These are phyloP conservation scores for Mortierella hygrophila DNA, from an alignment of 192 early-diverging fungal genomes.

Conservation along the genomic window DNA sequence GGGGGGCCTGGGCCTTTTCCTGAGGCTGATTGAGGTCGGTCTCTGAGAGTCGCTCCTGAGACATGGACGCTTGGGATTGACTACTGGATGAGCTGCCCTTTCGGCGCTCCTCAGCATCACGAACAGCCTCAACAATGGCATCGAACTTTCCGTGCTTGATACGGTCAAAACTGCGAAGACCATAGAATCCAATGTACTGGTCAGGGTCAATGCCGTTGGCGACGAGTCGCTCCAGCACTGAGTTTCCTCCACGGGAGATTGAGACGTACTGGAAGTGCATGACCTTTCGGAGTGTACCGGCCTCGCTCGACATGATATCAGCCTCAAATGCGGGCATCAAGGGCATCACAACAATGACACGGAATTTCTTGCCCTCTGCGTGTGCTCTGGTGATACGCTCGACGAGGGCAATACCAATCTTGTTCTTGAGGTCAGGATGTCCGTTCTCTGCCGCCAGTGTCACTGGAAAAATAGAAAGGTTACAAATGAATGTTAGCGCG, in stretches of 20 bases:
- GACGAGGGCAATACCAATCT: conserved; percentile 83
- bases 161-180: conserved; percentile 83
- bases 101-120: conserved; percentile 29
- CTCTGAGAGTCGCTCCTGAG: neutral
- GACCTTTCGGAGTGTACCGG: conserved; percentile 77
- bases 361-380: conserved; percentile 75
- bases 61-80: neutral
- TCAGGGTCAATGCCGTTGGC: conserved; percentile 67
- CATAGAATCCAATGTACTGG: conserved; percentile 84
- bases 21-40: neutral
- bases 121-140: conserved; percentile 50
- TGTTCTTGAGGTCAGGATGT: conserved; percentile 79
- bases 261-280: conserved; percentile 88
- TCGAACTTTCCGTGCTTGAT: conserved; percentile 65
- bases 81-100: neutral
- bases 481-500: neutral
- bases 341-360: conserved; percentile 87
- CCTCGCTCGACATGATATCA: conserved; percentile 81
- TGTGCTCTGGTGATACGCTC: conserved; percentile 83
- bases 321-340: conserved; percentile 91
- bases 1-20: neutral
- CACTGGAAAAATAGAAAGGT: conserved; percentile 35
- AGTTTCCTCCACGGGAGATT: conserved; percentile 83
- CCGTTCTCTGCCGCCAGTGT: conserved; percentile 61
- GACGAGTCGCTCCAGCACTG: conserved; percentile 70